These are phyloP conservation scores for Peronospora belbahrii DNA, from an alignment of 352 stramenopile species.

Conservation along the genomic window DNA sequence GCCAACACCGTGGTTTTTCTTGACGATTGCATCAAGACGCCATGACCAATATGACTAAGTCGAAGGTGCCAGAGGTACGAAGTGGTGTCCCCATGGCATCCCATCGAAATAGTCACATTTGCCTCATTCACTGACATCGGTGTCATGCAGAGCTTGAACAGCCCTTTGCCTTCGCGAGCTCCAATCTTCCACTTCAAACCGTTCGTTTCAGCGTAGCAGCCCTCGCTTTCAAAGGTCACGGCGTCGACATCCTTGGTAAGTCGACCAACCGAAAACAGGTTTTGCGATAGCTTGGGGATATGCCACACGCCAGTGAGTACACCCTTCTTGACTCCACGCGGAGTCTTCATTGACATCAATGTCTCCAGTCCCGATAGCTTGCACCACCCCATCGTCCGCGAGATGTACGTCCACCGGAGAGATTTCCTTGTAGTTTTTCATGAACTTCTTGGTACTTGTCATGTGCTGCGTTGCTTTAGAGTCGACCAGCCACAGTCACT, in stretches of 20 bases:
- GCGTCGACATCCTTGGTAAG: background rate
- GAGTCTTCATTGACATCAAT: background rate
- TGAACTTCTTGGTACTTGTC: background rate
- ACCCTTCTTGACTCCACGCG: background rate
- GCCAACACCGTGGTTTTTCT: too few species aligned
- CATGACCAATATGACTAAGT: too few species aligned
- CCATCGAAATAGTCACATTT: background rate
- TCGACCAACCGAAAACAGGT: background rate
- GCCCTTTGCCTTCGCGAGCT: background rate
- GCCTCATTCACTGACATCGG: background rate
- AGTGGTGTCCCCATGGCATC: background rate
- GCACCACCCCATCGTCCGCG: background rate
- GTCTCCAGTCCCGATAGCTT: background rate
- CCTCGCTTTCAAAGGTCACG: background rate
- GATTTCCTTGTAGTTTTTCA: background rate
- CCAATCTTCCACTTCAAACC: background rate
- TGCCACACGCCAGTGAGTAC: background rate
- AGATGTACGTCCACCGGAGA: background rate
- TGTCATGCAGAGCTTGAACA: background rate
- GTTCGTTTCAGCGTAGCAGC: background rate
- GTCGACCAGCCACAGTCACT: conserved; percentile 8
- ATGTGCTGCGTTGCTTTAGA: conserved; percentile 10
- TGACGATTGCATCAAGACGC: too few species aligned
- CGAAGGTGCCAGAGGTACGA: background rate
- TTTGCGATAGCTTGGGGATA: background rate